Evolutionary conservation across 306 rosid genomes (phyloP).

Genomic region (Arachis hypogaea): DNA sequence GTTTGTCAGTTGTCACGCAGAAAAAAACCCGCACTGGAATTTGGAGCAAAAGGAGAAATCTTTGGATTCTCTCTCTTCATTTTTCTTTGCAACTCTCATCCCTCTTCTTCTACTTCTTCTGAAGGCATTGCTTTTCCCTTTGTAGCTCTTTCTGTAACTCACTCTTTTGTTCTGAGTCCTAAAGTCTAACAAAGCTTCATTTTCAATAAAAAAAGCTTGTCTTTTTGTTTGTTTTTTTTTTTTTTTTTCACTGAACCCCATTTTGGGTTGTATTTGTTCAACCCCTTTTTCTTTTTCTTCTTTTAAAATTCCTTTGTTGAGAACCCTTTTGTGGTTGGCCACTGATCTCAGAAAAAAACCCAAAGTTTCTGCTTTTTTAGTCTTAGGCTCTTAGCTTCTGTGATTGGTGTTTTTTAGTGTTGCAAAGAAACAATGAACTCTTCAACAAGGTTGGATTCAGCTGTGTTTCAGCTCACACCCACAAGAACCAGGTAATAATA

Average conservation of each 20-base stretch:
- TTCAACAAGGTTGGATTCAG: slow-evolving; percentile 79
- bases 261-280: slow-evolving; percentile 31
- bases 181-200: slow-evolving; percentile 33
- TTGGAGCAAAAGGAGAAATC: slow-evolving; percentile 15
- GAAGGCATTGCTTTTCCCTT: slow-evolving; percentile 35
- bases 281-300: background rate
- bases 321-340: slow-evolving; percentile 39
- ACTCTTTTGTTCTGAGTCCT: slow-evolving; percentile 33
- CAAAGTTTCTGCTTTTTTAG: slow-evolving; percentile 37
- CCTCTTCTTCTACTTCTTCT: slow-evolving; percentile 31
- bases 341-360: slow-evolving; percentile 34
- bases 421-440: slow-evolving; percentile 66
- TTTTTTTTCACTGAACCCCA: slow-evolving; percentile 22
- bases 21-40: too few species aligned
- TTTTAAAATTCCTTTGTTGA: too few species aligned
- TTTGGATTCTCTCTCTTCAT: slow-evolving; percentile 48
- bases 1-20: too few species aligned
- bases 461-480: slow-evolving; percentile 92
- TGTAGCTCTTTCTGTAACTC: slow-evolving; percentile 41
- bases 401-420: slow-evolving; percentile 10
- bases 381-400: slow-evolving; percentile 19
- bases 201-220: slow-evolving; percentile 31
- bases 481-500: slow-evolving; percentile 79
- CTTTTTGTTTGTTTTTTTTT: background rate
- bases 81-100: slow-evolving; percentile 42